Evolutionary conservation across 2,329 filamentous ascomycete genomes (phyloP).

Genomic region (Grosmannia clavigera): DNA sequence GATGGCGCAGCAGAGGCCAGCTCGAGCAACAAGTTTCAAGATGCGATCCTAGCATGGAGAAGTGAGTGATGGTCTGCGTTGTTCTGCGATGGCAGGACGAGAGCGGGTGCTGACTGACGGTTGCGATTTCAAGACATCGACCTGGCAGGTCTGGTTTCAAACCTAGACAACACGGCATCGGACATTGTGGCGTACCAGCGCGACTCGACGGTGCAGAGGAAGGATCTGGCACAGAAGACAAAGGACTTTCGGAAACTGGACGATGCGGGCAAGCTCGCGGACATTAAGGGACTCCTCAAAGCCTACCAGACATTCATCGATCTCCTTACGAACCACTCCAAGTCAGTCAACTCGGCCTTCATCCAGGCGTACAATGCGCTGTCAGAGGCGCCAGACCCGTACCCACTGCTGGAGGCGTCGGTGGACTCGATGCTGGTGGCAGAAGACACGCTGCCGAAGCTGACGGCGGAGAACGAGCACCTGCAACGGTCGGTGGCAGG

Average conservation of each 20-base stretch:
- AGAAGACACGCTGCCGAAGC: constrained; percentile 81
- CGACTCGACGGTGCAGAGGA: constrained; percentile 89
- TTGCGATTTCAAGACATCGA: constrained; percentile 55
- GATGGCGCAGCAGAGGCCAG: constrained; percentile 21
- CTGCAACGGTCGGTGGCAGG: constrained; percentile 67
- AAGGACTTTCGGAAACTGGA: constrained; percentile 96
- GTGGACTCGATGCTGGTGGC: constrained; percentile 87
- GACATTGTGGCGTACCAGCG: constrained; percentile 89
- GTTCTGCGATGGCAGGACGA: not conserved
- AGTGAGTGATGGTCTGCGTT: constrained; percentile 40
- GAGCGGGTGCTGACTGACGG: not conserved
- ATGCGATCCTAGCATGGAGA: constrained; percentile 90
- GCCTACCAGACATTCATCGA: constrained; percentile 98
- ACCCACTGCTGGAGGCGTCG: constrained; percentile 88
- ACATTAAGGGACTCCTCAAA: constrained; percentile 88
- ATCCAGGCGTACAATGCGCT: constrained; percentile 85
- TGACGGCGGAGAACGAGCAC: constrained; percentile 78
- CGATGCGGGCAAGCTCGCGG: constrained; percentile 70
- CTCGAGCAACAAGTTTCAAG: constrained; percentile 86
- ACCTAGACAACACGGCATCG: constrained; percentile 83
- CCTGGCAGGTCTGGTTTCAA: constrained; percentile 69
- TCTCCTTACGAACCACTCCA: constrained; percentile 88
- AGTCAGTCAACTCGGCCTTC: constrained; percentile 85
- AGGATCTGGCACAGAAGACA: constrained; percentile 96
- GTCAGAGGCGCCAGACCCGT: constrained; percentile 92